These are phyloP conservation scores for Inga leiocalycina DNA, from an alignment of 306 rosid species.

Conservation along the genomic window DNA sequence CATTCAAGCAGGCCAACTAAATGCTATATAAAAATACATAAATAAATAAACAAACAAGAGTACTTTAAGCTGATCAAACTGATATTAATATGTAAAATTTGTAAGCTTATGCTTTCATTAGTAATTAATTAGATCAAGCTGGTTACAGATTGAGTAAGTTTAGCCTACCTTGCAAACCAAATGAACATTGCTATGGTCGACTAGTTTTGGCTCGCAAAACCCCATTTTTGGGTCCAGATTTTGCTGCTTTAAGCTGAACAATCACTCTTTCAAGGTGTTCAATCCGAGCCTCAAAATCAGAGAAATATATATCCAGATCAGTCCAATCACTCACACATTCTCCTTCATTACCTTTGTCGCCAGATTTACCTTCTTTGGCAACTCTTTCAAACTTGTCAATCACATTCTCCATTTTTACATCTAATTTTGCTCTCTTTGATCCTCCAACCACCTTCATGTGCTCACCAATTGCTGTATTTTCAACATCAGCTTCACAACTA, in stretches of 20 bases:
- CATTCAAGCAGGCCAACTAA: too few relatives aligned
- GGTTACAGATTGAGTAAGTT: background rate
- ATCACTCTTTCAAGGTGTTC: constrained; percentile 31
- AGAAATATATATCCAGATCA: background rate
- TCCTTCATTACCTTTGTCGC: background rate
- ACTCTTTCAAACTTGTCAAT: background rate
- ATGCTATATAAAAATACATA: too few relatives aligned
- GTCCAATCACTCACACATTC: background rate
- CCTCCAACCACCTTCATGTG: background rate
- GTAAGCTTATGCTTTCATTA: background rate
- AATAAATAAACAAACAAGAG: too few relatives aligned
- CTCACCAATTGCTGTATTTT: background rate
- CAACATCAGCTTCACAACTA: background rate
- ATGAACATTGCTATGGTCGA: background rate
- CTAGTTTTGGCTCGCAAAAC: background rate
- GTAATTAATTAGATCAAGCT: too few relatives aligned
- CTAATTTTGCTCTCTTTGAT: background rate
- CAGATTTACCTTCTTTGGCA: background rate
- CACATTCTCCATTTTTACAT: background rate
- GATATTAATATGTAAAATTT: too few relatives aligned
- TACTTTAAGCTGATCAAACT: too few relatives aligned
- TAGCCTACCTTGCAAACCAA: background rate
- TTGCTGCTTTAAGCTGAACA: constrained; percentile 30
- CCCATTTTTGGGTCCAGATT: background rate
- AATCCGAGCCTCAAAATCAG: constrained; percentile 34